Evolutionary conservation across 176 grass and related monocot species (phyloP).

Genomic region (Poa pratensis): DNA sequence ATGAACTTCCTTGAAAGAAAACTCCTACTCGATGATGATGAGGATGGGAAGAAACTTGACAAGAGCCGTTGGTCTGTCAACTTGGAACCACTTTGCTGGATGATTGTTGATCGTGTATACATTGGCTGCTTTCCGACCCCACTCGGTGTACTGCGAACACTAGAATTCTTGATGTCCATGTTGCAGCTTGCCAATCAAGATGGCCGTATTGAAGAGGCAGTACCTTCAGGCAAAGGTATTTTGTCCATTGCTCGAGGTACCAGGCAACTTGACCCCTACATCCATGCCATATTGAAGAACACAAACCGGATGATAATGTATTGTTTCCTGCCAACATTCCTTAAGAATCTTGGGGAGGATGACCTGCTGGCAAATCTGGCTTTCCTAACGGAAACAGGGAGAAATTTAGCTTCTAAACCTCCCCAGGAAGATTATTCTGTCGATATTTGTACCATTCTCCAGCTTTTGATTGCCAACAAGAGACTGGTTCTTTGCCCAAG

Average conservation of each 20-base stretch:
- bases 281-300: conserved; percentile 96
- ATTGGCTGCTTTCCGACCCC: conserved; percentile 95
- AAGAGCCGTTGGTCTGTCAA: conserved; percentile 91
- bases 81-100: conserved; percentile 94
- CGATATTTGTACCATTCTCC: conserved; percentile 90
- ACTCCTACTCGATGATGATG: conserved; percentile 92
- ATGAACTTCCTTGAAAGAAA: conserved; percentile 98
- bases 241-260: conserved; percentile 92
- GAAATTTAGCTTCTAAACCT: conserved; percentile 58
- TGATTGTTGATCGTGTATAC: conserved; percentile 94
- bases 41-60: conserved; percentile 92
- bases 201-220: conserved; percentile 90
- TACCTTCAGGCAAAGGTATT: conserved; percentile 87
- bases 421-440: conserved; percentile 73
- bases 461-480: conserved; percentile 92
- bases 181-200: conserved; percentile 97
- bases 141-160: conserved; percentile 76
- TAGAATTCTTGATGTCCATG: conserved; percentile 98
- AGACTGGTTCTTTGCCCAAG: conserved; percentile 90
- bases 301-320: conserved; percentile 99
- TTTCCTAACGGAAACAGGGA: conserved; percentile 72
- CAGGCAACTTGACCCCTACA: conserved; percentile 90
- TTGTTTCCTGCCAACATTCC: conserved; percentile 90
- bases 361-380: conserved; percentile 79
- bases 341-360: conserved; percentile 88